phyloP scores from a whole-genome alignment of 257 asterid genomes.

The Anisodus tanguticus region DNA sequence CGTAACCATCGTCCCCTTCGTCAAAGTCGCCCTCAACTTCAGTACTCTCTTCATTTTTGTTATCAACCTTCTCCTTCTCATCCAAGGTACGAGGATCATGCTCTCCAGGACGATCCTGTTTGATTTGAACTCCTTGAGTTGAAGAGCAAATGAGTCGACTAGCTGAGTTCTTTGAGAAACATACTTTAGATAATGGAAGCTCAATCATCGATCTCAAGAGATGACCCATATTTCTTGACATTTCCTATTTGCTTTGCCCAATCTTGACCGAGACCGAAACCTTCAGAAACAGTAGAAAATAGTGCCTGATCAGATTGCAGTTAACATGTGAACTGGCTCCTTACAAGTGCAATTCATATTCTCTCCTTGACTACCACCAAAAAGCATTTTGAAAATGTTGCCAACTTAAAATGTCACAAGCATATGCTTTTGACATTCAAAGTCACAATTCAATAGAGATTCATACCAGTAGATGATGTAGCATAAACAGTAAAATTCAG shows the following conservation, averaged over 20 bases:
- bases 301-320: conserved; percentile 21
- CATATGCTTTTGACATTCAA: neutral
- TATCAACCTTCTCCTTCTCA: conserved; percentile 35
- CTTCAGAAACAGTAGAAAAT: neutral
- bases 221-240: conserved; percentile 64
- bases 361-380: neutral
- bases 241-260: conserved; percentile 18
- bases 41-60: conserved; percentile 31
- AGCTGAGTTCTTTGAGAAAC: conserved; percentile 29
- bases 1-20: conserved; percentile 33
- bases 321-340: neutral
- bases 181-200: conserved; percentile 37
- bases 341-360: neutral
- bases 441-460: neutral
- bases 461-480: conserved; percentile 35
- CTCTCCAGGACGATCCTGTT: conserved; percentile 27
- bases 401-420: conserved; percentile 19
- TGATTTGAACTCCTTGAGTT: conserved; percentile 46
- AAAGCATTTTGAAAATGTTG: conserved; percentile 1
- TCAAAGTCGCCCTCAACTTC: conserved; percentile 38
- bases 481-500: conserved; percentile 50
- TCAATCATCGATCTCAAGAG: conserved; percentile 42
- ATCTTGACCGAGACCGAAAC: neutral
- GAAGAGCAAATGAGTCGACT: conserved; percentile 54
- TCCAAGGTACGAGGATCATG: conserved; percentile 30